These are phyloP conservation scores for Cryphonectria nitschkei DNA, from an alignment of 2,329 filamentous ascomycete genomes.

Conservation along the genomic window DNA sequence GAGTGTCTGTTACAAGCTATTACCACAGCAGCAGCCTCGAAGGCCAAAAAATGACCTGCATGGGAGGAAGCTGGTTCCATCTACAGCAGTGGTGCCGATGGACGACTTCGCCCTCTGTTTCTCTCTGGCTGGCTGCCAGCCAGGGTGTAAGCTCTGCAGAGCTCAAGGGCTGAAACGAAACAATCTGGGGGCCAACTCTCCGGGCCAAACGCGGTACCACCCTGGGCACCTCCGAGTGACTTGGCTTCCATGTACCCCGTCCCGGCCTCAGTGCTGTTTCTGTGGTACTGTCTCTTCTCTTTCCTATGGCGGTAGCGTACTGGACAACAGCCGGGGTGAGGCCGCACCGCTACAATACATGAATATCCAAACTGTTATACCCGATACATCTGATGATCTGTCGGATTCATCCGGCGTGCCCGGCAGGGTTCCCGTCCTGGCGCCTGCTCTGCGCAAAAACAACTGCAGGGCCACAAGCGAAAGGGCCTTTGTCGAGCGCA, in stretches of 20 bases:
- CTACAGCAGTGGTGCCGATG: not conserved
- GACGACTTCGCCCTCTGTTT: not conserved
- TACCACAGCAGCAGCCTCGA: not conserved
- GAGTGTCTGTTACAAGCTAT: not conserved
- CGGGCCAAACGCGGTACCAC: not conserved
- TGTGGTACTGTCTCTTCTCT: too few species aligned
- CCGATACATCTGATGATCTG: not conserved
- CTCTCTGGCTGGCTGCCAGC: not conserved
- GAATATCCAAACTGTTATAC: not conserved
- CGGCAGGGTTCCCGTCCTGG: not conserved
- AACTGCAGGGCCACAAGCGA: not conserved
- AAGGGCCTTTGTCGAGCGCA: not conserved
- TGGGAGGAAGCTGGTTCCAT: not conserved
- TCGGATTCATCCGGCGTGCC: not conserved
- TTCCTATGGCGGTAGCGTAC: not conserved
- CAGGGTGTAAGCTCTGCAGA: not conserved
- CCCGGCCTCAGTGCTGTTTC: not conserved
- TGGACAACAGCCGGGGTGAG: not conserved
- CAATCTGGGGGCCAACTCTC: not conserved
- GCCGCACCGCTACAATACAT: not conserved
- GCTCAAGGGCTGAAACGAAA: slow-evolving; percentile 2
- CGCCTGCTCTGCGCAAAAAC: not conserved
- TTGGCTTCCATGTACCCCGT: not conserved
- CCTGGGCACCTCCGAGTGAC: slow-evolving; percentile 2
- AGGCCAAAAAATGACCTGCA: not conserved